phyloP scores from a whole-genome alignment of 2,329 filamentous ascomycete genomes.

The Aspergillus quadrilineatus region DNA sequence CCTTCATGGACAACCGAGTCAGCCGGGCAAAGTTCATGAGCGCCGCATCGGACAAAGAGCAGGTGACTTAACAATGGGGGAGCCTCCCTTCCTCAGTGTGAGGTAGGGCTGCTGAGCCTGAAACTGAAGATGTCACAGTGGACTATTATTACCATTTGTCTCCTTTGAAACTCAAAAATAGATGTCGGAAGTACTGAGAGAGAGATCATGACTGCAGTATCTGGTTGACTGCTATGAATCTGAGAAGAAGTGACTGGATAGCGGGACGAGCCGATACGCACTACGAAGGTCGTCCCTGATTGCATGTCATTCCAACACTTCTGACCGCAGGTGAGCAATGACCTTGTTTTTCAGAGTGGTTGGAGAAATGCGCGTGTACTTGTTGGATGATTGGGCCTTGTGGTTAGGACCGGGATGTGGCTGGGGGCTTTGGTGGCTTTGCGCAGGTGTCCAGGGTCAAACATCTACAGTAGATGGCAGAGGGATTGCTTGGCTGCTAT shows the following conservation, averaged over 20 bases:
- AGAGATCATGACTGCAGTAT: neutral
- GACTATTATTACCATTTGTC: neutral
- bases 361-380: constrained; percentile 5
- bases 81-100: neutral
- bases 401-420: constrained; percentile 1
- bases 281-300: neutral
- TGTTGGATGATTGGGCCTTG: constrained; percentile 9
- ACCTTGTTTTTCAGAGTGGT: neutral
- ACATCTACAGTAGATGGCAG: neutral
- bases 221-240: neutral
- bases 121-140: neutral
- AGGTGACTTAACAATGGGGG: constrained; percentile 6
- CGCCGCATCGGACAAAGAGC: constrained; percentile 12
- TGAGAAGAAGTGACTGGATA: neutral
- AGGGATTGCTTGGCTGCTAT: neutral
- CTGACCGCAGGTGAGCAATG: neutral
- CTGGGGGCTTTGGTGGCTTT: constrained; percentile 5
- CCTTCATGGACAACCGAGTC: constrained; percentile 12
- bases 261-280: neutral
- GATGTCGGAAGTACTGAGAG: neutral
- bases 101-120: neutral
- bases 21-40: constrained; percentile 19
- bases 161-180: neutral
- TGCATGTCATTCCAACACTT: neutral
- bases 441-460: neutral